These are phyloP conservation scores for Panaeolus cyanescens DNA, from an alignment of 768 basidiomycete species.

Conservation along the genomic window DNA sequence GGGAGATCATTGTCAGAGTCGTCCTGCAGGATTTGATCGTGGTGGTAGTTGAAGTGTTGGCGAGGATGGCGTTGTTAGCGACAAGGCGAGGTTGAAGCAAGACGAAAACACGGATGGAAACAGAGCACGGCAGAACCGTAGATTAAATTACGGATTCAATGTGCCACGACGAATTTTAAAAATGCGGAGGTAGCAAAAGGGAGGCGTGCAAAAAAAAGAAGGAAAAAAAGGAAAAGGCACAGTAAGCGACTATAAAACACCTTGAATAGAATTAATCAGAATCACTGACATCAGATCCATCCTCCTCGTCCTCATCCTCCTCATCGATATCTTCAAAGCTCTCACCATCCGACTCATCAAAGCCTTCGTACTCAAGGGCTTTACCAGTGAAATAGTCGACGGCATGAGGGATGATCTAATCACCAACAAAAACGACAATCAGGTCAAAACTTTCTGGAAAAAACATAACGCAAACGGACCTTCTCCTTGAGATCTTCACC, in stretches of 20 bases:
- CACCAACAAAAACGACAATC: neutral
- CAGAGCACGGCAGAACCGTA: no score
- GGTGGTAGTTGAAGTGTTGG: neutral
- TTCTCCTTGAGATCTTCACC: slow-evolving; percentile 98
- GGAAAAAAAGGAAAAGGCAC: no score
- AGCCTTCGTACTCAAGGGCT: slow-evolving; percentile 80
- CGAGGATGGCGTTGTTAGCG: neutral
- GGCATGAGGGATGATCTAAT: slow-evolving; percentile 89
- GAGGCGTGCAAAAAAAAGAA: slow-evolving; percentile 48
- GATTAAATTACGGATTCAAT: no score
- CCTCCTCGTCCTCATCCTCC: slow-evolving; percentile 60
- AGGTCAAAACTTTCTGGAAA: neutral
- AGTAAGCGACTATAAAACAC: neutral
- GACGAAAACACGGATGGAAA: no score
- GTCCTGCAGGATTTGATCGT: neutral
- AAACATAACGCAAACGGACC: slow-evolving; percentile 45
- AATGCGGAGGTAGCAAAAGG: no score
- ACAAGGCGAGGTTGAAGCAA: no score
- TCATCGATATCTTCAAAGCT: slow-evolving; percentile 61
- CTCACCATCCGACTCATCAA: slow-evolving; percentile 60
- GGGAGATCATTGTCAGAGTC: slow-evolving; percentile 72
- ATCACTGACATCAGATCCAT: slow-evolving; percentile 56
- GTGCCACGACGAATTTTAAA: no score
- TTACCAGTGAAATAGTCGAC: slow-evolving; percentile 98
- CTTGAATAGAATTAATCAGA: slow-evolving; percentile 28